A percentile compares a stretch with the other conserved stretches of the same genome.
Conservation (phyloP, 176 grass and related monocot species). For the Pharus latifolius region DNA sequence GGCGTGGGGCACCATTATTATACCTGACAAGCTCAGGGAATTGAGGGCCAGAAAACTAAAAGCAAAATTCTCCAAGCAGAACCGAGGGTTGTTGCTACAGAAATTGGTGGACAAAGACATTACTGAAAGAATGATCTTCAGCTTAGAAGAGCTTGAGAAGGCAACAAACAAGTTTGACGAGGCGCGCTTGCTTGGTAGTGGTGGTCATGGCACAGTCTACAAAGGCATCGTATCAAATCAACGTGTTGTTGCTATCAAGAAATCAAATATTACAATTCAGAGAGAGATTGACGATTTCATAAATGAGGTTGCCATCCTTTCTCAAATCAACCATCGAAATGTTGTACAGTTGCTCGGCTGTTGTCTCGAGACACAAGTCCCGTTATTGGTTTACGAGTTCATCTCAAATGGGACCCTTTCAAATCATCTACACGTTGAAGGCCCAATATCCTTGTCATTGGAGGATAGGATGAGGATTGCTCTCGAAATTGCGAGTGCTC, state of each 20-base stretch:
- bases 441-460: not conserved
- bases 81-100: slow-evolving; percentile 26
- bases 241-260: slow-evolving; percentile 25
- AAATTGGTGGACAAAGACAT: slow-evolving; percentile 20
- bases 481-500: slow-evolving; percentile 13
- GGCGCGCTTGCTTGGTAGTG: slow-evolving; percentile 4
- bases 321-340: slow-evolving; percentile 27
- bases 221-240: slow-evolving; percentile 22
- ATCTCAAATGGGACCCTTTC: slow-evolving; percentile 31
- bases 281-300: slow-evolving; percentile 32
- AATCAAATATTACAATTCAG: slow-evolving; percentile 5
- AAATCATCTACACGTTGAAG: too few relatives aligned
- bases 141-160: slow-evolving; percentile 24
- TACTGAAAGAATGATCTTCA: slow-evolving; percentile 24
- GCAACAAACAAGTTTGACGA: slow-evolving; percentile 24
- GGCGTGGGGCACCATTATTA: not conserved
- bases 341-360: slow-evolving; percentile 24
- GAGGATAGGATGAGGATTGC: slow-evolving; percentile 20
- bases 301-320: slow-evolving; percentile 29
- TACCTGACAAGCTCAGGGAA: not conserved
- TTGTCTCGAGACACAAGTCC: slow-evolving; percentile 32
- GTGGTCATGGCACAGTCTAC: slow-evolving; percentile 28
- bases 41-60: not conserved
- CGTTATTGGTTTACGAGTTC: slow-evolving; percentile 31
- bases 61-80: slow-evolving; percentile 17